phyloP scores from a whole-genome alignment of 306 rosid genomes.

The Vigna radiata region DNA sequence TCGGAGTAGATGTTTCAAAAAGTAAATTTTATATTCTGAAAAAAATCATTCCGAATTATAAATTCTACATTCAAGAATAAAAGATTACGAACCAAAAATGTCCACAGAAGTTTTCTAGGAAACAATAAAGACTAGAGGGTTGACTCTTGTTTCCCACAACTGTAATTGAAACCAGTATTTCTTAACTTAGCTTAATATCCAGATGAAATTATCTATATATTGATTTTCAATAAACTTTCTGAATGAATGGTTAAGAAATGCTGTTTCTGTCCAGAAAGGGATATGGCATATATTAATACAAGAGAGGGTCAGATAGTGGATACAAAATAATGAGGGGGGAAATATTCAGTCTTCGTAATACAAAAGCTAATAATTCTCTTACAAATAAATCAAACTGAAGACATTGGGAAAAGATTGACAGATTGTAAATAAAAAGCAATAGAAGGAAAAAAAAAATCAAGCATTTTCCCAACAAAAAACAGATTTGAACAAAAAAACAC shows the following conservation, averaged over 20 bases:
- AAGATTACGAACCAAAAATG: no score
- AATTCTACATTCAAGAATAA: no score
- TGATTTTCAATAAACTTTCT: background rate
- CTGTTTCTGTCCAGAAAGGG: background rate
- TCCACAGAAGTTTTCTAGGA: background rate
- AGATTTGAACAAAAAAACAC: conserved; percentile 25
- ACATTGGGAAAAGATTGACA: conserved; percentile 22
- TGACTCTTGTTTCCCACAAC: background rate
- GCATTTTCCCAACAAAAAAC: conserved; percentile 33
- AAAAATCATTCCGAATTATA: no score
- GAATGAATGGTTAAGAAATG: background rate
- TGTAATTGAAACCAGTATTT: background rate
- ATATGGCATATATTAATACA: conserved; percentile 8
- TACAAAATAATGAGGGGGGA: background rate
- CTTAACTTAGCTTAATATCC: conserved; percentile 5
- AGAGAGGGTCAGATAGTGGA: background rate
- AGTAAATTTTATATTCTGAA: no score
- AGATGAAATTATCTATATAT: background rate
- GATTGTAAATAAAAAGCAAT: conserved; percentile 9
- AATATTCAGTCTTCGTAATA: conserved; percentile 2
- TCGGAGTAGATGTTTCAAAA: no score
- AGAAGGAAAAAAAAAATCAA: background rate
- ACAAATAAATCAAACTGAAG: conserved; percentile 38
- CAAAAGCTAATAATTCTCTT: conserved; percentile 33
- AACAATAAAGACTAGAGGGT: background rate